Evolutionary conservation across 768 basidiomycete species (phyloP), one percentile per base, ranked within the genome.

Genomic region (Hirschioporus abietinus): DNA sequence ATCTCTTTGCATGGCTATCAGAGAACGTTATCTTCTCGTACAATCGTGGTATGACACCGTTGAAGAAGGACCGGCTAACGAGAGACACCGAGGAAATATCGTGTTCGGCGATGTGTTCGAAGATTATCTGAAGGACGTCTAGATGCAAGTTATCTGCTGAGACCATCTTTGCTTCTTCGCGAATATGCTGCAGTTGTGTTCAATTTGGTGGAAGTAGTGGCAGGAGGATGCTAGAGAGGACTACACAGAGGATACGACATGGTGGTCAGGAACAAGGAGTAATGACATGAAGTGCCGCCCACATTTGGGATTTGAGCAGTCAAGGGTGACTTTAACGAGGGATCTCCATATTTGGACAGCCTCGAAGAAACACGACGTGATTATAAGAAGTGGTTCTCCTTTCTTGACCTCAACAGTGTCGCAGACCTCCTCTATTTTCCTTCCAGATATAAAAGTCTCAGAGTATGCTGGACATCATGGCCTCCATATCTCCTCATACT

Each of bases 81-180:
- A 86, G 84, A 0, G 88, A 84, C 23, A 86, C 79, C 2, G 85
- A 81, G 18, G 85, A 80, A 35, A 92, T 81, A 70, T 90, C 88
- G 0, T 75, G 66, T 20, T 81, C 79, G 58, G 79, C 73, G 5
- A 92, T 77, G 70, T 82, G 78, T 0, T 77, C 74, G 68, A 88
- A 88, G 20, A 92, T 84, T n/a, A 86, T 78, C 72, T 89, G 87
- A 58, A 91, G 81, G 42, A 92, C 88, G 76, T 93, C 91, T 23
- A 86, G 81, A 68, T 91, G 87, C 61, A 91, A 78, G 70, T 84
- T 89, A 69, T 89, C 86, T 12, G 85, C 86, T 34, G 86, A 82
- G 60, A 88, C 84, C 89, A 90, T 90, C 8, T 63, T 65, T 24
- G 20, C 42, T 12, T 52, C 42, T 2, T 30, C 30, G 30, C 30